Percentiles rank a stretch among this genome's conserved stretches.
These are phyloP conservation scores for Tolypocladium endophyticum DNA, from an alignment of 2,329 filamentous ascomycete genomes.

Conservation along the genomic window DNA sequence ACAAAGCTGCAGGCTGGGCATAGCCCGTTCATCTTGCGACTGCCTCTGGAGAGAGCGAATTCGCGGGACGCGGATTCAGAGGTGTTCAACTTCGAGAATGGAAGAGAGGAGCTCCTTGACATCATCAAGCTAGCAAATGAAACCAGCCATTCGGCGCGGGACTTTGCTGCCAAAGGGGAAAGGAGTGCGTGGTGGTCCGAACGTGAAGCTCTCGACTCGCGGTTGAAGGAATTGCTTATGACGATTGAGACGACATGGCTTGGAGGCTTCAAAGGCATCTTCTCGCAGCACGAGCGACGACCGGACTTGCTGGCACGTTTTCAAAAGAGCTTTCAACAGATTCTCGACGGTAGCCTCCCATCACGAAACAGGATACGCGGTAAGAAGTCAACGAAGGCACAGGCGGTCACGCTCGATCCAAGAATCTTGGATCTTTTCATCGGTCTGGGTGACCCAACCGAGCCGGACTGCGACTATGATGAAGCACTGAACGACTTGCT, in stretches of 20 bases:
- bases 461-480: constrained; percentile 63
- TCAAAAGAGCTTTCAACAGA: constrained; percentile 63
- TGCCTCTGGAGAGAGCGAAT: constrained; percentile 75
- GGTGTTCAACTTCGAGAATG: constrained; percentile 73
- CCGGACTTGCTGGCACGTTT: constrained; percentile 62
- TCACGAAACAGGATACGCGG: constrained; percentile 58
- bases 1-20: constrained; percentile 70
- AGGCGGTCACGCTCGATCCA: constrained; percentile 39
- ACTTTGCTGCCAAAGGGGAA: constrained; percentile 63
- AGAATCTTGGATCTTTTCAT: constrained; percentile 80
- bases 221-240: constrained; percentile 65
- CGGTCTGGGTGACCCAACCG: constrained; percentile 64
- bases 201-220: constrained; percentile 66
- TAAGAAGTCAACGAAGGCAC: constrained; percentile 36
- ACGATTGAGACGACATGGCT: constrained; percentile 93
- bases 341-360: constrained; percentile 76
- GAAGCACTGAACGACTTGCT: constrained; percentile 85
- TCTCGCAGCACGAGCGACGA: constrained; percentile 60
- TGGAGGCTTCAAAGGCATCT: constrained; percentile 89
- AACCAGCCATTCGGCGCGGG: constrained; percentile 63
- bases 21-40: constrained; percentile 73
- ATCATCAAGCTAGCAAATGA: constrained; percentile 76
- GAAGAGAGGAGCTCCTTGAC: constrained; percentile 67
- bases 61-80: constrained; percentile 69
- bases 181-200: constrained; percentile 85